phyloP scores from a whole-genome alignment of 176 grass and related monocot species.

The Paspalum vaginatum region DNA sequence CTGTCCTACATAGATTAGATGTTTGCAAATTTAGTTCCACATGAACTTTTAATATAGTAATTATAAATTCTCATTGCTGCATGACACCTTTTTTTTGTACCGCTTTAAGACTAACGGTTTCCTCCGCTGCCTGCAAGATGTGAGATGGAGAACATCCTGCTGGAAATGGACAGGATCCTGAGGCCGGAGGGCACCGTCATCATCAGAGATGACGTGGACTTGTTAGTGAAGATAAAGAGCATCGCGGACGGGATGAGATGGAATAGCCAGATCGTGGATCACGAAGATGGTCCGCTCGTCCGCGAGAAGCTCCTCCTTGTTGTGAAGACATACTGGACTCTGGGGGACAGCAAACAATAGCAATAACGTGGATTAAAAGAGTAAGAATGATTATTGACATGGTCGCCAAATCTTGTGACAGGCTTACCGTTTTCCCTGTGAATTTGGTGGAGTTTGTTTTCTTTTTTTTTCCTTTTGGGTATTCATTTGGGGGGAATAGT shows the following conservation, averaged over 20 bases:
- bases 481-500: slow-evolving; percentile 40
- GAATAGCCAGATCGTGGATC: slow-evolving; percentile 90
- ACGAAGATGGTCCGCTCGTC: slow-evolving; percentile 86
- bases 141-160: slow-evolving; percentile 73
- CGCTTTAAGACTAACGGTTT: neutral
- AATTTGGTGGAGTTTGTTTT: slow-evolving; percentile 23
- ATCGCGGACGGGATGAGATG: slow-evolving; percentile 83
- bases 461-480: neutral
- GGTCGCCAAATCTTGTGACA: slow-evolving; percentile 20
- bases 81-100: too few species aligned
- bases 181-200: slow-evolving; percentile 89
- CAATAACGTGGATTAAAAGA: slow-evolving; percentile 40
- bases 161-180: slow-evolving; percentile 93
- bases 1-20: neutral
- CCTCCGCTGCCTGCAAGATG: slow-evolving; percentile 50
- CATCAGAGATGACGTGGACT: slow-evolving; percentile 82
- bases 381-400: slow-evolving; percentile 40
- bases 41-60: neutral
- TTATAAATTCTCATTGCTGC: neutral
- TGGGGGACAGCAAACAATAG: slow-evolving; percentile 54
- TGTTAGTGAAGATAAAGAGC: slow-evolving; percentile 85
- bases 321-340: slow-evolving; percentile 92
- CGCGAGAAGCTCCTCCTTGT: slow-evolving; percentile 92
- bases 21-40: neutral
- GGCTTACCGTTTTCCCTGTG: slow-evolving; percentile 25